Base-by-base conservation (phyloP, 345 rosid species). In the Linum lewisii region DNA sequence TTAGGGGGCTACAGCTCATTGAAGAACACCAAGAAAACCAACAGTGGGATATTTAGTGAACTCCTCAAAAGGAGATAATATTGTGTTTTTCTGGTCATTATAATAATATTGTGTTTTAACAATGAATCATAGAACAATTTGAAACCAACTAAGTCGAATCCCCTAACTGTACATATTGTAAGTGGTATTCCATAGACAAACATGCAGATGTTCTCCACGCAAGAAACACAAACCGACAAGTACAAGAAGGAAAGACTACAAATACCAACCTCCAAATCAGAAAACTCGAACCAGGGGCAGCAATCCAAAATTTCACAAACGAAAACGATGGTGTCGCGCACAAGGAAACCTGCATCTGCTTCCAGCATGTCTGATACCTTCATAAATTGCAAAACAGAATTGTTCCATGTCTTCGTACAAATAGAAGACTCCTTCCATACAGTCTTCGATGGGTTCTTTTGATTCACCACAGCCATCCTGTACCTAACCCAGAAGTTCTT, bases 401-500 rank as follows among this genome's bases (percentile, higher is more conserved):
- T 94, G 75, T 94, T 94, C 99, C 99, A 94, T 34, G 99, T 94
- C 84, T 94, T 94, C 24, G 99, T 94, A 77, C 96, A 94, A 59
- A 94, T 90, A 24, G 99, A 94, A 74, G 99, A 94, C 77, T 90
- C 99, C 78, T 94, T 94, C 99, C 99, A 90, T 68, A 94, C 90
- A 52, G 95, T 94, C 77, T 87, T 94, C 64, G 87, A 78, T 1
- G 93, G 87, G 73, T 80, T 84, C 78, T 90, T 94, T 73, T 90
- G 97, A 82, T 94, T 94, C 67, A 86, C 82, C 62, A 94, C 85
- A 54, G 96, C 97, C 96, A 94, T 94, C 73, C 87, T 84, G 80
- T 94, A 94, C 75, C 84, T 82, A 72, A 94, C 99, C 99, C 99
- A 94, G 75, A 90, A 94, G 74, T 94, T 94, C 74, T 90, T 90